Base-by-base conservation (phyloP, 805 yeast genomes). In the Osmozyma mogii region DNA sequence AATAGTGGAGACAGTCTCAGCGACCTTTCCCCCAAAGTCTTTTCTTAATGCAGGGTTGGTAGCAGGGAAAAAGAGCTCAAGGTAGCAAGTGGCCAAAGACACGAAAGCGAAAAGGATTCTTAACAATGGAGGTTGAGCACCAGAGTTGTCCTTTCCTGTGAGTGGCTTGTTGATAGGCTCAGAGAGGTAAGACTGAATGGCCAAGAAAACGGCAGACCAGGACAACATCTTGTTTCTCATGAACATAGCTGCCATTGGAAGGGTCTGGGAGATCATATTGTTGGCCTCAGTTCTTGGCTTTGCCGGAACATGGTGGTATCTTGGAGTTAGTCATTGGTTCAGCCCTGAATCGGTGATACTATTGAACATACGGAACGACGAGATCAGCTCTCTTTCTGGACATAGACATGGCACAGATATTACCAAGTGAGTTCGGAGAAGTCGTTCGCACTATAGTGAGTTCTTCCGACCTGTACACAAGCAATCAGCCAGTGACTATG, bases 161-260 rank as follows among this genome's bases (percentile, higher is more conserved):
- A 32, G 37, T 29, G 61, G 52, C 44, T 49, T 50, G 42, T 53
- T 47, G 41, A 43, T 36, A 6, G 70, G 70, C 32, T 63, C 67
- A 35, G 60, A 67, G 45, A 73, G 56, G 40, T 51, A 72, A 1
- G 70, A 37, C 41, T 68, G 74, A 15, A 72, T 42, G 4, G 75
- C 61, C 36, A 71, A 62, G 34, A 75, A 60, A 15, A 75, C 45
- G 3, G 79, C 53, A 14, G 75, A 54, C 81, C 81, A 72, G 9
- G 77, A 60, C 42, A 73, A 50, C 38, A 72, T 52, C 45, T 69
- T 73, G 49, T 72, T 71, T 43, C 65, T 30, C 70, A 75, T 62
- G 52, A 75, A 75, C 75, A 75, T 72, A 27, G 81, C 81, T 3
- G 78, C 77, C 78, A 75, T 71, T 18, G 82, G 81, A 56, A 75